A percentile compares a stretch with the other conserved stretches of the same genome.
Conservation (phyloP, 1,284 basidiomycete genomes). For the Peniophora sp. region DNA sequence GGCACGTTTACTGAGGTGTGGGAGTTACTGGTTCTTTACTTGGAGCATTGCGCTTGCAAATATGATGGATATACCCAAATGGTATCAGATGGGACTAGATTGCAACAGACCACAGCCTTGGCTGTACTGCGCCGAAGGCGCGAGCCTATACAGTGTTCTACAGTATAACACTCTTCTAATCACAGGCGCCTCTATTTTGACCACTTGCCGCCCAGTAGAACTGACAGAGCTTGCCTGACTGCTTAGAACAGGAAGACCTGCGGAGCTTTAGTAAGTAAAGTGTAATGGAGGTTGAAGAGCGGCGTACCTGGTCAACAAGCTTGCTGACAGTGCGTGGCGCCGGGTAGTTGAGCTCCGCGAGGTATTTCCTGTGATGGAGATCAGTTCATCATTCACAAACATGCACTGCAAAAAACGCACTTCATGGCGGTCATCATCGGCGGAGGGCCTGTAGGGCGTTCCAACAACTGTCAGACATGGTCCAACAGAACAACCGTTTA, state of each 20-base stretch:
- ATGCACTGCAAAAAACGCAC: conserved; percentile 36
- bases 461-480: background rate
- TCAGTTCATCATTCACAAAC: conserved; percentile 3
- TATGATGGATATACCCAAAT: too few species aligned
- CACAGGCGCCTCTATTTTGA: too few species aligned
- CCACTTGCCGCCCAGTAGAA: too few species aligned
- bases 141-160: too few species aligned
- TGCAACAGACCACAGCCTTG: too few species aligned
- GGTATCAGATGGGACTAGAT: too few species aligned
- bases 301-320: conserved; percentile 76
- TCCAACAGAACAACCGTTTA: background rate
- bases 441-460: conserved; percentile 60
- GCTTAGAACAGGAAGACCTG: conserved; percentile 60
- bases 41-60: too few species aligned
- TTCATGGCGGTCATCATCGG: conserved; percentile 98
- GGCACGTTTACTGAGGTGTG: too few species aligned
- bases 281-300: background rate
- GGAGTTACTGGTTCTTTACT: too few species aligned
- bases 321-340: conserved; percentile 89
- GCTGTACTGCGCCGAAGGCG: too few species aligned
- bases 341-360: conserved; percentile 83
- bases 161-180: too few species aligned
- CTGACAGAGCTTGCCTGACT: too few species aligned
- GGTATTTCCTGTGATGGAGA: conserved; percentile 62
- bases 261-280: background rate